Evolutionary conservation across 1,284 basidiomycete species (phyloP).

Genomic region (Trichosporon coremiiforme): DNA sequence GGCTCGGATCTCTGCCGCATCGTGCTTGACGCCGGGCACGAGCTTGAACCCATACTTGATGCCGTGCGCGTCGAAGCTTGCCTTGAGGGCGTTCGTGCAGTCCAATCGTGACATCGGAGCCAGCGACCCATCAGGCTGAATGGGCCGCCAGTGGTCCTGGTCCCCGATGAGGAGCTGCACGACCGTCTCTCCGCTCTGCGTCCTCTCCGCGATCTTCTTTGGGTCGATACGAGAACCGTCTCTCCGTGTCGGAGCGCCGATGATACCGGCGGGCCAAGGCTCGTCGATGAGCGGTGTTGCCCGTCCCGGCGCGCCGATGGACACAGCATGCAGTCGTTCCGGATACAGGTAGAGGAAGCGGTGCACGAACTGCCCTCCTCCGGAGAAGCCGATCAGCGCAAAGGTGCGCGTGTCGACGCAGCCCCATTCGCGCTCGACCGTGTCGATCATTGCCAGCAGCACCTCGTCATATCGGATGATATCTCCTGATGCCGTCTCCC

Average conservation of each 20-base stretch:
- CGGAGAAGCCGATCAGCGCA: constrained; percentile 31
- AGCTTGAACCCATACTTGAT: constrained; percentile 23
- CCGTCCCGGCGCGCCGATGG: constrained; percentile 34
- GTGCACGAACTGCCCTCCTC: constrained; percentile 36
- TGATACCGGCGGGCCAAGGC: constrained; percentile 29
- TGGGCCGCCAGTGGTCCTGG: constrained; percentile 26
- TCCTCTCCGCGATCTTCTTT: constrained; percentile 3
- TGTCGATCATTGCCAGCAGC: constrained; percentile 31
- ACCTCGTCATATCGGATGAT: constrained; percentile 29
- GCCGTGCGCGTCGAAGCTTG: constrained; percentile 27
- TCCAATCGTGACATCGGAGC: constrained; percentile 25
- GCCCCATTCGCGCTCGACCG: constrained; percentile 30
- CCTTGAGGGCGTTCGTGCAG: constrained; percentile 25
- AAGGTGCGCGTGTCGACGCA: constrained; percentile 30
- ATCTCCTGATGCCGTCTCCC: constrained; percentile 21
- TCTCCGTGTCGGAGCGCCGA: constrained; percentile 14
- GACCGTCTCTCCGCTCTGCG: neutral
- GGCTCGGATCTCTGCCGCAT: constrained; percentile 22
- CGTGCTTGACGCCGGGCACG: constrained; percentile 27
- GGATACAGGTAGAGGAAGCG: constrained; percentile 36
- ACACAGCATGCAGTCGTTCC: constrained; percentile 30
- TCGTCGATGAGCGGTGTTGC: constrained; percentile 26
- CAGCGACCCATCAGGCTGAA: constrained; percentile 27
- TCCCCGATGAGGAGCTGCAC: constrained; percentile 32
- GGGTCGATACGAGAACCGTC: constrained; percentile 11